Evolutionary conservation across 139 green algal genomes (phyloP), one percentile per base, ranked within the genome.

Genomic region (Penium margaritaceum): DNA sequence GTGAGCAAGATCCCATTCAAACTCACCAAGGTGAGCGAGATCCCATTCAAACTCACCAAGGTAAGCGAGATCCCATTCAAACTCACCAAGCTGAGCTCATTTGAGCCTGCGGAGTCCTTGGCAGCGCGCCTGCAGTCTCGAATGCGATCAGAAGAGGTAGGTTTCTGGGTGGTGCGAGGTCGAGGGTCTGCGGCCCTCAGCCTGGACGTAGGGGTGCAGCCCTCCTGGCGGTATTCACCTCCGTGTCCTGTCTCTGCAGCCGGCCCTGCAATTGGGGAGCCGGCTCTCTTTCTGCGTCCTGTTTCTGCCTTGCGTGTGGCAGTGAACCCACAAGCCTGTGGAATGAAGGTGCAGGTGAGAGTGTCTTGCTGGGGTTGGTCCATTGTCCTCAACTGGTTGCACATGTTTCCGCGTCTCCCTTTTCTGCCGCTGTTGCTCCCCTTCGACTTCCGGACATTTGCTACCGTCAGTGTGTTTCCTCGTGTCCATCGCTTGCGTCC

Each of bases 361-460:
- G n/a, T n/a, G n/a, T n/a, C n/a, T n/a, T n/a, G n/a, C n/a, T n/a
- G n/a, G n/a, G n/a, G n/a, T n/a, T n/a, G n/a, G n/a, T n/a, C n/a
- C n/a, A n/a, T n/a, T n/a, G n/a, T n/a, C n/a, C n/a, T n/a, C n/a
- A n/a, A n/a, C n/a, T n/a, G n/a, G n/a, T n/a, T n/a, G n/a, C n/a
- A n/a, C n/a, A n/a, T n/a, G n/a, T n/a, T n/a, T n/a, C n/a, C n/a
- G n/a, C n/a, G n/a, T n/a, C n/a, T n/a, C n/a, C n/a, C n/a, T n/a
- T n/a, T n/a, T n/a, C n/a, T 51, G 41, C 41, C 12, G 41, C 41
- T 12, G 63, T 19, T 38, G 29, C 38, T 39, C 63, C 83, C 1
- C 84, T 96, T 19, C 81, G 72, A 4, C 85, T 85, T 91, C 51
- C 9, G 41, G 41, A 21, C 41, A 51, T 12, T 12, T 51, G 41